Base-by-base conservation (phyloP, 2,329 filamentous ascomycete species). In the Fusarium pilosicola region DNA sequence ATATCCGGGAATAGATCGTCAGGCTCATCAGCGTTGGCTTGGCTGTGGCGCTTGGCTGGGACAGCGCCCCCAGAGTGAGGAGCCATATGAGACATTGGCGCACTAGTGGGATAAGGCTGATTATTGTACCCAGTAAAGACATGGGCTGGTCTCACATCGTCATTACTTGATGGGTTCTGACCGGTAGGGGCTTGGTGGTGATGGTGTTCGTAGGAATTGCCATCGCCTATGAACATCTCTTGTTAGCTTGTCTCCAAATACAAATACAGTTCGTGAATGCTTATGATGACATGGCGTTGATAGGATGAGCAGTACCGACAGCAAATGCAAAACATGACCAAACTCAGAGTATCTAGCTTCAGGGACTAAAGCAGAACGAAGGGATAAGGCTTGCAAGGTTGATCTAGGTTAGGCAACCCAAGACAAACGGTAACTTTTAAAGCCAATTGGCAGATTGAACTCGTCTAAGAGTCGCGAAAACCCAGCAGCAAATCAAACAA, bases 1-100 rank as follows among this genome's bases (percentile, higher is more conserved):
- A 97, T 89, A 74, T 96, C 93, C 55, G 94, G 94, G 81, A 98
- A 98, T 49, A 98, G 89, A 55, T 91, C 90, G 22, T 91, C 88
- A 59, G 92, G 85, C 70, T 89, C 88, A 77, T 91, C 86, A 70
- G 87, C 85, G 67, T 88, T 86, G 74, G 88, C 83, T 55, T 78
- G 79, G 70, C 79, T 80, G 63, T 81, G 79, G 75, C 77, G 81
- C 62, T 80, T 82, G 52, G 78, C 81, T 63, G 79, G 81, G 70
- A 83, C 83, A 72, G 77, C 82, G 64, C 79, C 77, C 63, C 79
- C 77, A 69, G 80, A 78, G 74, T 81, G 81, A 70, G 82, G 80
- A 68, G 80, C 80, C 80, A 93, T 88, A 56, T 89, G 86, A 55
- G 93, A 89, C 86, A 96, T 92, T 26, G 91, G 87, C 62, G 86